Evolutionary conservation across 257 asterid species (phyloP).

Genomic region (Marsdenia floribunda): DNA sequence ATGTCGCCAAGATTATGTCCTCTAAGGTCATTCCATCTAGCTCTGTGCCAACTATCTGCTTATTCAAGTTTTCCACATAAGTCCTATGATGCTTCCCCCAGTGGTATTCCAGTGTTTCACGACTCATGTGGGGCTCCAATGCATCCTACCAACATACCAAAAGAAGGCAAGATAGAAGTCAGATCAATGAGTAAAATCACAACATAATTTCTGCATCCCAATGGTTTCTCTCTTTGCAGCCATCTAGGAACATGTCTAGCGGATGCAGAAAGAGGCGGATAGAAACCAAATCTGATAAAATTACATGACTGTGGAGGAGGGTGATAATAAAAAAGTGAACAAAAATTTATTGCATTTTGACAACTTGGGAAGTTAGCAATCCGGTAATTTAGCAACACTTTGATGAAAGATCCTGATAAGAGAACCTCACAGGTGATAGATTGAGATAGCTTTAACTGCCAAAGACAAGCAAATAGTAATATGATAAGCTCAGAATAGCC

Average conservation of each 20-base stretch:
- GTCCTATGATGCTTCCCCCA: constrained; percentile 98
- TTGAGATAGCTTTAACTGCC: neutral
- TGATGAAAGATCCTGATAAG: neutral
- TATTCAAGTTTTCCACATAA: constrained; percentile 87
- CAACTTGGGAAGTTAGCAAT: neutral
- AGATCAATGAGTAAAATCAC: neutral
- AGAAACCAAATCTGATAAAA: neutral
- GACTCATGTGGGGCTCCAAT: constrained; percentile 92
- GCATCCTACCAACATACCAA: constrained; percentile 51
- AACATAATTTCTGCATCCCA: neutral
- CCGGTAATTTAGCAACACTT: too few species aligned
- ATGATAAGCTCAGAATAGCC: neutral
- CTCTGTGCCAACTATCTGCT: constrained; percentile 80
- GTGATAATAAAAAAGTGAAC: neutral
- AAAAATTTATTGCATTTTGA: neutral
- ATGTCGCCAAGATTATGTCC: constrained; percentile 54
- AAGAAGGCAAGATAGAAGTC: constrained; percentile 1
- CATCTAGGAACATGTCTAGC: neutral
- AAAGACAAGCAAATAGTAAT: neutral
- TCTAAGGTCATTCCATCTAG: constrained; percentile 63
- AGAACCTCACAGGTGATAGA: neutral
- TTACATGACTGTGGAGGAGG: neutral
- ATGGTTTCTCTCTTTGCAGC: too few species aligned
- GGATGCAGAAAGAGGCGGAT: neutral
- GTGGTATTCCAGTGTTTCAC: constrained; percentile 77